phyloP scores from a whole-genome alignment of 371 early-diverging fungal species.

The Apophysomyces ossiformis region DNA sequence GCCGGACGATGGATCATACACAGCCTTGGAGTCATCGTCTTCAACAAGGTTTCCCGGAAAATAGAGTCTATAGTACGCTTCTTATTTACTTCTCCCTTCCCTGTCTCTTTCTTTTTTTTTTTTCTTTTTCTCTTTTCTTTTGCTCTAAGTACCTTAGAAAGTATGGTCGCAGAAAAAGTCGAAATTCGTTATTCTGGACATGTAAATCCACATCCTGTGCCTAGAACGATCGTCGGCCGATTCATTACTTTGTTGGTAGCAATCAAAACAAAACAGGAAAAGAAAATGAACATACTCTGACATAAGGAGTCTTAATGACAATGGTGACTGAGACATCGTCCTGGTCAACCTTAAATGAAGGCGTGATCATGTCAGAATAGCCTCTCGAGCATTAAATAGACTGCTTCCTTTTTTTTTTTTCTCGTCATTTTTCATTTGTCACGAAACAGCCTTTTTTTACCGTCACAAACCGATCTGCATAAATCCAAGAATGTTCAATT shows the following conservation, averaged over 20 bases:
- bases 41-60: conserved; percentile 86
- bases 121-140: too few relatives aligned
- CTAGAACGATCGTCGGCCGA: conserved; percentile 37
- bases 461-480: conserved; percentile 10
- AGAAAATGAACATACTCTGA: conserved; percentile 62
- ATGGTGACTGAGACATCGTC: conserved; percentile 76
- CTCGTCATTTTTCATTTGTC: not conserved
- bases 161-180: conserved; percentile 81
- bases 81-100: too few relatives aligned
- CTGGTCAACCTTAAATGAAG: conserved; percentile 82
- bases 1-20: conserved; percentile 82
- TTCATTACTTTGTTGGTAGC: conserved; percentile 2
- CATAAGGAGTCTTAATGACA: conserved; percentile 80
- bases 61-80: conserved; percentile 60
- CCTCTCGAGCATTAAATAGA: not conserved
- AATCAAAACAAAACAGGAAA: not conserved
- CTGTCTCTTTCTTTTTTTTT: too few relatives aligned
- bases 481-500: not conserved
- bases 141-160: conserved; percentile 67
- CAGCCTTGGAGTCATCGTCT: conserved; percentile 83
- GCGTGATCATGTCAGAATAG: conserved; percentile 82
- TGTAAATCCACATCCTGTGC: conserved; percentile 84
- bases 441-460: not conserved
- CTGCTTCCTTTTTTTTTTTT: not conserved
- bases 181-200: conserved; percentile 77